phyloP scores from a whole-genome alignment of 148 eudicot genomes.

The Camellia sinensis region DNA sequence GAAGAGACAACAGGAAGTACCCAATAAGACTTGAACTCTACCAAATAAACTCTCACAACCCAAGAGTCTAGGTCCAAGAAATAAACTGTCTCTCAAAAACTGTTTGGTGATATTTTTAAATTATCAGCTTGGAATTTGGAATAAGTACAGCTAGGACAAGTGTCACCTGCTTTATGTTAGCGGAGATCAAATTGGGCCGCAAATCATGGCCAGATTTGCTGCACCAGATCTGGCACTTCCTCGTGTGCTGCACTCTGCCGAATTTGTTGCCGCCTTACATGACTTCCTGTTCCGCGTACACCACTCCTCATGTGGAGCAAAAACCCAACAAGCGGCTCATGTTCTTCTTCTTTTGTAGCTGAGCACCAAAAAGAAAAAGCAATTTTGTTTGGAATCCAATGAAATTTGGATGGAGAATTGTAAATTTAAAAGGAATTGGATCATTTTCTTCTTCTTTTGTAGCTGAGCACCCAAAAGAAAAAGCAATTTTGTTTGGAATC shows the following conservation, averaged over 20 bases:
- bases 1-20: background rate
- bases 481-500: background rate
- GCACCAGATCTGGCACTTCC: too few relatives aligned
- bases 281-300: too few relatives aligned
- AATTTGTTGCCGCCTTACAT: too few relatives aligned
- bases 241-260: too few relatives aligned
- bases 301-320: too few relatives aligned
- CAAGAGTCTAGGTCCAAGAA: too few relatives aligned
- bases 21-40: background rate
- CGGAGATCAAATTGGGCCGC: too few relatives aligned
- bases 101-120: background rate
- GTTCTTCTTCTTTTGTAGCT: background rate
- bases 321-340: too few relatives aligned
- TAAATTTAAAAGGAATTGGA: background rate
- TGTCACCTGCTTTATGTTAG: too few relatives aligned
- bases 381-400: conserved; percentile 4
- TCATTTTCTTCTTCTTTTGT: background rate
- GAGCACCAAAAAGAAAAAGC: background rate
- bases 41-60: background rate
- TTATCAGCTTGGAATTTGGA: conserved; percentile 3
- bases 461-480: background rate
- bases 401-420: background rate
- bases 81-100: background rate
- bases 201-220: too few relatives aligned
- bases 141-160: background rate